Evolutionary conservation across 176 grass and related monocot species (phyloP), one percentile per base, ranked within the genome.

Genomic region (Dactylis glomerata): DNA sequence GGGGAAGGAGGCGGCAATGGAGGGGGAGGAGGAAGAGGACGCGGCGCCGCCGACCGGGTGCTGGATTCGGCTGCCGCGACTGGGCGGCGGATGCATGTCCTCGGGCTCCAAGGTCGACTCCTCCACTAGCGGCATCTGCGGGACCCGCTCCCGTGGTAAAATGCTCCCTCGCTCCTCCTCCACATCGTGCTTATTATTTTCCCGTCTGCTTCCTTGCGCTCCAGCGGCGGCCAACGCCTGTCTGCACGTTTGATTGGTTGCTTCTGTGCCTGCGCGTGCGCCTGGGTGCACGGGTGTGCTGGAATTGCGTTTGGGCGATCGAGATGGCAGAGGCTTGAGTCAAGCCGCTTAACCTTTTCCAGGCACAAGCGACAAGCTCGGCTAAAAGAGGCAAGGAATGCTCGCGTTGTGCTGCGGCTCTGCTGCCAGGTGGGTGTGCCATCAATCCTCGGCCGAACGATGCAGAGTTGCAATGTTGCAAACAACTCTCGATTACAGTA

Each of bases 61-160:
- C 83, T 98, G 96, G 96, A 95, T 95, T 92, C 94, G 87, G 77
- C 76, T 95, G 73, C 91, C 86, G 17, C 83, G 85, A 54, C 85
- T 94, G 8, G 70, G 56, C 44, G 81, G 85, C 32, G 86, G 89
- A 76, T 98, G 96, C 89, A 94, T 98, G 54, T 85, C 93, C 6
- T 89, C 91, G 78, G 92, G 93, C 87, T 87, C 96, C 85, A 98
- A 94, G 77, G 93, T 98, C 68, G 93, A 92, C 85, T 78, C 89
- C n/a, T 85, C 96, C 73, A 87, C 91, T 68, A 89, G 83, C 81
- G 86, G 85, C 44, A 76, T 61, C 80, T 88, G 86, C 83, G 80
- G 87, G 36, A 82, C 76, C 31, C 87, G 85, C 42, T 68, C 88
- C 66, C 73, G 90, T 88, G n/a, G 10, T n/a, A 89, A 89, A 77